Conservation (phyloP, 352 stramenopile species). For the Phytophthora sp. region DNA sequence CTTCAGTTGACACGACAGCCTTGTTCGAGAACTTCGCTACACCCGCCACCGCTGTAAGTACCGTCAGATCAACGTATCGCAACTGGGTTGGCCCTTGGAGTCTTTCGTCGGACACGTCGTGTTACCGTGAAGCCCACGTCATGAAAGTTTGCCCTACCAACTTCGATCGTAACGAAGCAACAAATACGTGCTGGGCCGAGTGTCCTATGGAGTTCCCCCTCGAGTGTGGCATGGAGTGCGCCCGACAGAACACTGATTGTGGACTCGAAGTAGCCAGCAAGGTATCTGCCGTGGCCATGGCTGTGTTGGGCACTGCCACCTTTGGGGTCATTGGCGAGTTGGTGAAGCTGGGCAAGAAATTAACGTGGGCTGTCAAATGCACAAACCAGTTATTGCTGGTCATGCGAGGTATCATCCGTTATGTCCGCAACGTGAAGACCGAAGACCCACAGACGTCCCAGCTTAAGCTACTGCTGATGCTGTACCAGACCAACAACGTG, state of each 20-base stretch:
- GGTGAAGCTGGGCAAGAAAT: conserved; percentile 18
- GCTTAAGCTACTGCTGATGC: conserved; percentile 15
- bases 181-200: conserved; percentile 55
- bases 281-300: conserved; percentile 36
- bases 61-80: conserved; percentile 19
- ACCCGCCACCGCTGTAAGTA: conserved; percentile 16
- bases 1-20: conserved; percentile 15
- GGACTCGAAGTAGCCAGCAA: conserved; percentile 41
- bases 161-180: conserved; percentile 45
- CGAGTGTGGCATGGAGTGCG: conserved; percentile 52
- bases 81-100: conserved; percentile 47
- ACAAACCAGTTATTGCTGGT: conserved; percentile 15
- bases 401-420: conserved; percentile 27
- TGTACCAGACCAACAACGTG: conserved; percentile 30
- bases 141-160: conserved; percentile 34
- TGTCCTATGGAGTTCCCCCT: conserved; percentile 54
- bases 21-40: conserved; percentile 10
- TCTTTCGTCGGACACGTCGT: conserved; percentile 15
- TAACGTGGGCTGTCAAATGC: conserved; percentile 24
- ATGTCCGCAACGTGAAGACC: conserved; percentile 24
- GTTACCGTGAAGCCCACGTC: conserved; percentile 35
- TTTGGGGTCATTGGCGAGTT: conserved; percentile 45
- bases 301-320: conserved; percentile 37
- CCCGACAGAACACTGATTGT: conserved; percentile 41
- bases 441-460: conserved; percentile 24